phyloP scores from a whole-genome alignment of 2,329 filamentous ascomycete genomes.

The Penicillium sp. region DNA sequence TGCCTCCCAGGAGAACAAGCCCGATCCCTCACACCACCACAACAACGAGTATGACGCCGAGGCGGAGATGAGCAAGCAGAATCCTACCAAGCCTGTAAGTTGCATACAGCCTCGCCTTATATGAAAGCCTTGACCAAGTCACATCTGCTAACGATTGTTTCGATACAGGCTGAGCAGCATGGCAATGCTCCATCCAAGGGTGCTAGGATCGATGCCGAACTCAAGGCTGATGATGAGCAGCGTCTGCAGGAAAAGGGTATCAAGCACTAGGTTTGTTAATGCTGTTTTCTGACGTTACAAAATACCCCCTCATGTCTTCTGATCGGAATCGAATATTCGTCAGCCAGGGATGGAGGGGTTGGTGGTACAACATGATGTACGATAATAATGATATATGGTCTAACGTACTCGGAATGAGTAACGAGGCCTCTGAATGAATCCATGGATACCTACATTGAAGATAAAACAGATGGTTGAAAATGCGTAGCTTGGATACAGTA shows the following conservation, averaged over 20 bases:
- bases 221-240: constrained; percentile 38
- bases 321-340: constrained; percentile 4
- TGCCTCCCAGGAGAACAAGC: constrained; percentile 28
- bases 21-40: constrained; percentile 20
- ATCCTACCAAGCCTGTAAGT: constrained; percentile 38
- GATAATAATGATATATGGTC: constrained; percentile 38
- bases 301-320: constrained; percentile 4
- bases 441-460: background rate
- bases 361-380: constrained; percentile 63
- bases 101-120: background rate
- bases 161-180: constrained; percentile 35
- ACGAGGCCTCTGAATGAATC: constrained; percentile 2
- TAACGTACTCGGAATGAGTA: constrained; percentile 9
- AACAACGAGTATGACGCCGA: constrained; percentile 27
- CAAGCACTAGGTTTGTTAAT: constrained; percentile 21
- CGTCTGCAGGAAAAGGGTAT: constrained; percentile 39
- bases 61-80: constrained; percentile 33
- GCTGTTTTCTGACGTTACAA: constrained; percentile 8
- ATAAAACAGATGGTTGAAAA: background rate
- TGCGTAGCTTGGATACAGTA: background rate
- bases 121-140: background rate
- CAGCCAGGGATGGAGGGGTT: constrained; percentile 44
- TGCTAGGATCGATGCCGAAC: constrained; percentile 40
- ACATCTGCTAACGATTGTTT: constrained; percentile 5
- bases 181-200: constrained; percentile 42